Evolutionary conservation across 768 basidiomycete genomes (phyloP).

Genomic region (Tubosaeta brunneosetosa): DNA sequence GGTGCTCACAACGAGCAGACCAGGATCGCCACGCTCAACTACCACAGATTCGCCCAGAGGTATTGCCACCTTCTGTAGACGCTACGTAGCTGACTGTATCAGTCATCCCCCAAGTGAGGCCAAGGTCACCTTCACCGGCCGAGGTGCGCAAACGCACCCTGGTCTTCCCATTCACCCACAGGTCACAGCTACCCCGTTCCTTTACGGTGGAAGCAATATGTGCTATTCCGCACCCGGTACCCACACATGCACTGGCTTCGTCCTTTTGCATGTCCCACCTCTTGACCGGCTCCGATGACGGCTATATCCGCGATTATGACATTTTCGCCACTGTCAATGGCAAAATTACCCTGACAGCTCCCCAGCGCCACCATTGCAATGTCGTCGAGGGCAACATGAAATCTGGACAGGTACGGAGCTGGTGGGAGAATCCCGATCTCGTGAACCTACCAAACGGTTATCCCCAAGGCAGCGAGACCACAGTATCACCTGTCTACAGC

Average conservation of each 20-base stretch:
- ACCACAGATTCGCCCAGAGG: slow-evolving; percentile 34
- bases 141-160: slow-evolving; percentile 47
- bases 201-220: slow-evolving; percentile 89
- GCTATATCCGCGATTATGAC: slow-evolving; percentile 90
- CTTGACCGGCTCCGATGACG: slow-evolving; percentile 89
- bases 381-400: slow-evolving; percentile 92
- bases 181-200: slow-evolving; percentile 43
- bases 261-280: slow-evolving; percentile 86
- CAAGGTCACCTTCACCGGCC: slow-evolving; percentile 52
- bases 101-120: slow-evolving; percentile 24
- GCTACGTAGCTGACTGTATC: slow-evolving; percentile 15
- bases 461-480: slow-evolving; percentile 44
- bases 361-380: slow-evolving; percentile 83
- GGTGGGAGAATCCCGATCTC: slow-evolving; percentile 76
- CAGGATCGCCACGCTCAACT: slow-evolving; percentile 23
- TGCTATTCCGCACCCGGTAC: slow-evolving; percentile 83
- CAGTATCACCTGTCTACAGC: slow-evolving; percentile 78
- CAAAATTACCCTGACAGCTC: slow-evolving; percentile 79
- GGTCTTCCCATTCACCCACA: slow-evolving; percentile 28
- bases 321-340: slow-evolving; percentile 86
- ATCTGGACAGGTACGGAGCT: slow-evolving; percentile 76
- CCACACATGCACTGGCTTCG: slow-evolving; percentile 83
- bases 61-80: slow-evolving; percentile 11
- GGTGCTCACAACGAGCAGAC: slow-evolving; percentile 17
- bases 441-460: slow-evolving; percentile 20